Percentiles rank a stretch among this genome's conserved stretches.
These are phyloP conservation scores for Epichloe hybrida DNA, from an alignment of 2,329 filamentous ascomycete genomes.

Conservation along the genomic window DNA sequence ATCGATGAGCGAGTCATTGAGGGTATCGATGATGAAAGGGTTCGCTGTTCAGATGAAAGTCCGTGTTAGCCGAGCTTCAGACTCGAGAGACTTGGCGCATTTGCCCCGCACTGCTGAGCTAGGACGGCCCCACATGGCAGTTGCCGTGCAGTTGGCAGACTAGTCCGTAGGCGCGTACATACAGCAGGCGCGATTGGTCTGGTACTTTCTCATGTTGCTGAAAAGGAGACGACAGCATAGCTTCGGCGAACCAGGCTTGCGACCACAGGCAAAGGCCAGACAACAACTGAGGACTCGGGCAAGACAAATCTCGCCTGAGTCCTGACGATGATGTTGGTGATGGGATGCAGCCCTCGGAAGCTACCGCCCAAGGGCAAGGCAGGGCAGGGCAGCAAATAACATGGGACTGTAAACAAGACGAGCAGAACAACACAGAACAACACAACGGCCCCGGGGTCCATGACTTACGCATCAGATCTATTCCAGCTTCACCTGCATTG, in stretches of 20 bases:
- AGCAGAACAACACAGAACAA: not conserved
- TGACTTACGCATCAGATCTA: conserved; percentile 31
- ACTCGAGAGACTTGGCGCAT: not conserved
- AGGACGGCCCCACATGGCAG: not conserved
- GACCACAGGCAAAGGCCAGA: not conserved
- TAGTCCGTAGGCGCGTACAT: not conserved
- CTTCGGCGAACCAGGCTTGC: not conserved
- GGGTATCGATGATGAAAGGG: conserved; percentile 27
- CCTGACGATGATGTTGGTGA: not conserved
- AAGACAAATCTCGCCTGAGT: no score
- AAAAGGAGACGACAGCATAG: not conserved
- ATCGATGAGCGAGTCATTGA: conserved; percentile 24
- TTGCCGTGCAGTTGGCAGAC: not conserved
- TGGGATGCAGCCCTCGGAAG: not conserved
- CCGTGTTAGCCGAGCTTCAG: conserved; percentile 3
- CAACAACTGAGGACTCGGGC: no score
- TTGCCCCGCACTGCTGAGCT: not conserved
- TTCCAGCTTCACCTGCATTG: conserved; percentile 24
- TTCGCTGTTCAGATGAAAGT: conserved; percentile 14
- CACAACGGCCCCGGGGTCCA: not conserved
- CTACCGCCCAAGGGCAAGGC: not conserved
- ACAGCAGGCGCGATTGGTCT: not conserved
- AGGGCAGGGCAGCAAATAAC: not conserved
- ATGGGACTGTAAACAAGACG: not conserved
- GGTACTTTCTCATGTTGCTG: not conserved